Percentiles rank a stretch among this genome's conserved stretches.
These are phyloP conservation scores for Coleophoma cylindrospora DNA, from an alignment of 2,329 filamentous ascomycete species.

Conservation along the genomic window DNA sequence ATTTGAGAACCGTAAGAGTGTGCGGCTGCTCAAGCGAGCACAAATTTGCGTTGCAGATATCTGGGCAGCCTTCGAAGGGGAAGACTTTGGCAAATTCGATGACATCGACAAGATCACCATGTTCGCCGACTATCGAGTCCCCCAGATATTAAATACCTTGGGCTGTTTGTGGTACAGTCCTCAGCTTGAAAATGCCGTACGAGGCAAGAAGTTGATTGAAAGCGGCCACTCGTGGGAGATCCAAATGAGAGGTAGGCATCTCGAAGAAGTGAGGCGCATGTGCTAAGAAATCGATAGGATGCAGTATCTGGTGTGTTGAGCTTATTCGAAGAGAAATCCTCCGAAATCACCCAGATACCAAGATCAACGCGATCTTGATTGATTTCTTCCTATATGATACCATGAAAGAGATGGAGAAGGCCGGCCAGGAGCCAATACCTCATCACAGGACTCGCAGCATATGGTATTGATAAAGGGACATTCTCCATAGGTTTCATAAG, in stretches of 20 bases:
- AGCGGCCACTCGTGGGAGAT: conserved; percentile 76
- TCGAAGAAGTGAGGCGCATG: background rate
- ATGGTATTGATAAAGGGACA: conserved; percentile 63
- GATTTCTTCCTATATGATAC: conserved; percentile 97
- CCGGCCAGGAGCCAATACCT: conserved; percentile 58
- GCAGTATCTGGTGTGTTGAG: conserved; percentile 95
- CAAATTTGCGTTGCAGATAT: conserved; percentile 95
- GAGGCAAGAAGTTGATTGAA: conserved; percentile 57
- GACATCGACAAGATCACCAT: conserved; percentile 97
- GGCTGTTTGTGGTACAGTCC: conserved; percentile 84
- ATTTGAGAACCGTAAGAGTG: conserved; percentile 66
- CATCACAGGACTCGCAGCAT: conserved; percentile 91
- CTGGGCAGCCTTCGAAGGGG: conserved; percentile 91
- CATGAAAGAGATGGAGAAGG: conserved; percentile 76
- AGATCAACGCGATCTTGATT: conserved; percentile 83
- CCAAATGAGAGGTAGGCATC: conserved; percentile 69
- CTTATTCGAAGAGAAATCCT: conserved; percentile 78
- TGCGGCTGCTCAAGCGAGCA: conserved; percentile 87
- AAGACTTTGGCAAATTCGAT: conserved; percentile 71
- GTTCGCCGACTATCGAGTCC: conserved; percentile 97
- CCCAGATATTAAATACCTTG: conserved; percentile 82
- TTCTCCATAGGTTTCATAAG: background rate
- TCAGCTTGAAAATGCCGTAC: conserved; percentile 66
- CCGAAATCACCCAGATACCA: conserved; percentile 63
- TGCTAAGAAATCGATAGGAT: conserved; percentile 45